Percentiles rank a stretch among this genome's conserved stretches.
phyloP scores from a whole-genome alignment of 2,329 filamentous ascomycete species.

The Thermochaetoides dissita region DNA sequence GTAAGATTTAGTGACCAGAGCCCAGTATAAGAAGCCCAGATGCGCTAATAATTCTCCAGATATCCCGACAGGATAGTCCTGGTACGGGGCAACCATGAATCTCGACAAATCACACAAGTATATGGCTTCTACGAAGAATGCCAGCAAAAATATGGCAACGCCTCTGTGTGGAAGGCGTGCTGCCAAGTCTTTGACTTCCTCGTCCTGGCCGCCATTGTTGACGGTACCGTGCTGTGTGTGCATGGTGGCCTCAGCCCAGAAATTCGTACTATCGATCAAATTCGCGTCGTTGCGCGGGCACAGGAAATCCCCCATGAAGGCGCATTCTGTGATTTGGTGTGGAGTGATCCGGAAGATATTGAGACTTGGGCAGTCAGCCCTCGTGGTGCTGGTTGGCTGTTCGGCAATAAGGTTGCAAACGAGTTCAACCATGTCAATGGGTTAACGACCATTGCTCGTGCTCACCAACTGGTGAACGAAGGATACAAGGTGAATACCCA shows the following conservation, averaged over 20 bases:
- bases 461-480: slow-evolving; percentile 97
- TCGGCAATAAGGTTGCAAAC: slow-evolving; percentile 91
- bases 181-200: slow-evolving; percentile 99
- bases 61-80: slow-evolving; percentile 92
- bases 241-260: slow-evolving; percentile 81
- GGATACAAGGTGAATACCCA: slow-evolving; percentile 66
- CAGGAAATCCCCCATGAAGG: slow-evolving; percentile 97
- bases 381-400: slow-evolving; percentile 91
- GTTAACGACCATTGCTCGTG: slow-evolving; percentile 86
- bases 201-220: slow-evolving; percentile 90
- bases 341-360: slow-evolving; percentile 94
- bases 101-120: slow-evolving; percentile 90
- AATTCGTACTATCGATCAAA: slow-evolving; percentile 96
- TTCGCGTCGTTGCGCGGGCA: slow-evolving; percentile 94
- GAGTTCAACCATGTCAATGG: slow-evolving; percentile 97
- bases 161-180: slow-evolving; percentile 99
- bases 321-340: slow-evolving; percentile 94
- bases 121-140: slow-evolving; percentile 99
- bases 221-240: slow-evolving; percentile 95
- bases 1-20: slow-evolving; percentile 22
- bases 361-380: slow-evolving; percentile 95
- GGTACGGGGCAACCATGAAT: slow-evolving; percentile 96
- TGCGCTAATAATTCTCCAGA: slow-evolving; percentile 35
- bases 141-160: slow-evolving; percentile 94
- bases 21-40: too few relatives aligned